phyloP scores from a whole-genome alignment of 192 early-diverging fungal species.

The Backusella morwellensis region DNA sequence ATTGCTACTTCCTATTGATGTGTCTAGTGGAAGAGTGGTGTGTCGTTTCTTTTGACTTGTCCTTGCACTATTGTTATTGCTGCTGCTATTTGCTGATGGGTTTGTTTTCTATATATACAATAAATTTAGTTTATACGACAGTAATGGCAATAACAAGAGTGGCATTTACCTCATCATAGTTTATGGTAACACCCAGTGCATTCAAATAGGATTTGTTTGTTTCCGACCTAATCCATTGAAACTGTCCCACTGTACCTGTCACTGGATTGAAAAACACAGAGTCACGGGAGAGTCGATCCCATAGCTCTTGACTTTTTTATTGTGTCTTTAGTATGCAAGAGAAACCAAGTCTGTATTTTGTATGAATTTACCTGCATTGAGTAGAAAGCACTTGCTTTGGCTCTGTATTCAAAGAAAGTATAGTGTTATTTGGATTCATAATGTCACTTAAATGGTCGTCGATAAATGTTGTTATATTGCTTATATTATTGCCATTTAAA shows the following conservation, averaged over 20 bases:
- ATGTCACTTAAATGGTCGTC: neutral
- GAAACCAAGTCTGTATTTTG: no score
- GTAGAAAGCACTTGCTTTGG: slow-evolving; percentile 21
- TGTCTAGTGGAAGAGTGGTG: neutral
- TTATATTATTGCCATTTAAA: neutral
- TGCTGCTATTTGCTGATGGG: neutral
- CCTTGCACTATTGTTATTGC: neutral
- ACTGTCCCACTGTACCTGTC: slow-evolving; percentile 38
- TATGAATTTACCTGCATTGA: slow-evolving; percentile 17
- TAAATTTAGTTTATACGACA: neutral
- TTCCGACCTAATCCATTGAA: slow-evolving; percentile 40
- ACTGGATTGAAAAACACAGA: slow-evolving; percentile 41
- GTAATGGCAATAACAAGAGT: neutral
- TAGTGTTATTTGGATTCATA: neutral
- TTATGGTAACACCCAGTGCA: slow-evolving; percentile 35
- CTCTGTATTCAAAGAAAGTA: neutral
- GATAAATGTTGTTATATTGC: neutral
- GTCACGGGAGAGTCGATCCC: slow-evolving; percentile 35
- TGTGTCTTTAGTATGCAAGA: slow-evolving; percentile 2
- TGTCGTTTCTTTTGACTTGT: neutral
- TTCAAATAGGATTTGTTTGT: slow-evolving; percentile 33
- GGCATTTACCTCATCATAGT: slow-evolving; percentile 27
- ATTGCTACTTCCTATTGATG: neutral
- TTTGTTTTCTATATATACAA: neutral
- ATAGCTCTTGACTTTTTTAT: slow-evolving; percentile 26